phyloP scores from a whole-genome alignment of 2,329 filamentous ascomycete genomes.

The Phyllosticta paracitricarpa region DNA sequence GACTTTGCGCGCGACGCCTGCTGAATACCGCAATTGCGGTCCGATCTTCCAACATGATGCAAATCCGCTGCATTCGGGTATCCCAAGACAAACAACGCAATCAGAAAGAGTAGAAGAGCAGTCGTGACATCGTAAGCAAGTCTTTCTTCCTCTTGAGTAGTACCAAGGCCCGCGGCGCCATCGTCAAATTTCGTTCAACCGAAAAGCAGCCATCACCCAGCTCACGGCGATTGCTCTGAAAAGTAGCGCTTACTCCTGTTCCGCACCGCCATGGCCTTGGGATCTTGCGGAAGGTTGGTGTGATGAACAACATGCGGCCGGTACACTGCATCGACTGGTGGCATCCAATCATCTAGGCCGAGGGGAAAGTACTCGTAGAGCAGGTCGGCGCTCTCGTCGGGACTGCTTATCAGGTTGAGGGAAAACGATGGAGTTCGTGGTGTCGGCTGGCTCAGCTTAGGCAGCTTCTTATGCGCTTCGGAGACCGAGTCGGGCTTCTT shows the following conservation, averaged over 20 bases:
- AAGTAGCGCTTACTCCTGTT: slow-evolving; percentile 41
- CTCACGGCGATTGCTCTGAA: slow-evolving; percentile 29
- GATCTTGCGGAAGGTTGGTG: slow-evolving; percentile 36
- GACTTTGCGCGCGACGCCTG: too few relatives aligned
- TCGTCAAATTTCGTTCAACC: background rate
- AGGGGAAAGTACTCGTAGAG: slow-evolving; percentile 94
- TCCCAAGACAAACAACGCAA: background rate
- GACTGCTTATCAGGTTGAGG: slow-evolving; percentile 46
- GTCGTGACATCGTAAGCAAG: background rate
- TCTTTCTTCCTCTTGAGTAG: background rate
- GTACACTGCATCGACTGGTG: slow-evolving; percentile 81
- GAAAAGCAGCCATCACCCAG: background rate
- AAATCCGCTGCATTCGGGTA: background rate
- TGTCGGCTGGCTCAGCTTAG: slow-evolving; percentile 20
- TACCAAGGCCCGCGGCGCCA: background rate
- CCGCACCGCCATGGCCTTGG: slow-evolving; percentile 34
- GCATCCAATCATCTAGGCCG: slow-evolving; percentile 86
- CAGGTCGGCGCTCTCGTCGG: slow-evolving; percentile 68
- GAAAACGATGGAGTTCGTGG: slow-evolving; percentile 36
- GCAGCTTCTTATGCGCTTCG: slow-evolving; percentile 23
- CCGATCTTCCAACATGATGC: background rate
- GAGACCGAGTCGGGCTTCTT: slow-evolving; percentile 29
- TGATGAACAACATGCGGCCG: slow-evolving; percentile 91
- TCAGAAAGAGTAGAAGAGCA: background rate
- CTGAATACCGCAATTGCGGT: background rate